A percentile compares a stretch with the other conserved stretches of the same genome.
phyloP scores from a whole-genome alignment of 352 stramenopile genomes.

The Elongisporangium prolatum region DNA sequence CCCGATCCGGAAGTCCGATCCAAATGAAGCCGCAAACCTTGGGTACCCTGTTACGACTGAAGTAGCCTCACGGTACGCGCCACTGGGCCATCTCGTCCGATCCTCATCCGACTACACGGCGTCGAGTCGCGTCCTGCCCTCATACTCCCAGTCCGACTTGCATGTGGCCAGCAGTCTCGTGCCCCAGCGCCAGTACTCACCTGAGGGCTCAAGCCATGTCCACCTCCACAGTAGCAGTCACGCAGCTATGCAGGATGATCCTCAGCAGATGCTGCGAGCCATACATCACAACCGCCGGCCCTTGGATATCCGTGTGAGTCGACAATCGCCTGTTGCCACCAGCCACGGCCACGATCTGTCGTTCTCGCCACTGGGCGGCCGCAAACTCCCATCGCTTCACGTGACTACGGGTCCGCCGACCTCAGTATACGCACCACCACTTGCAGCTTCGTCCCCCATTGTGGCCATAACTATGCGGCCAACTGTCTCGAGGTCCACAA shows the following conservation, averaged over 20 bases:
- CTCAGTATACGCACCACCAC: not conserved
- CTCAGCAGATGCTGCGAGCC: conserved; percentile 1
- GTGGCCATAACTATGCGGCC: not conserved
- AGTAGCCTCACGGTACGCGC: not conserved
- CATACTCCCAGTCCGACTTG: conserved; percentile 29
- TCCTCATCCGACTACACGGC: not conserved
- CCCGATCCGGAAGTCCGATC: not conserved
- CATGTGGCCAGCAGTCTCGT: conserved; percentile 22
- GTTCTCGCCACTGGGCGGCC: not conserved
- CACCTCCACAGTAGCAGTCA: not conserved
- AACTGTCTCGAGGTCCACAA: conserved; percentile 5
- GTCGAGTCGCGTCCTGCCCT: conserved; percentile 2
- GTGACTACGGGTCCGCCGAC: conserved; percentile 5
- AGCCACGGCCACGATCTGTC: not conserved
- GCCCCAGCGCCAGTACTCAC: conserved; percentile 4
- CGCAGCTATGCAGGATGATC: conserved; percentile 4
- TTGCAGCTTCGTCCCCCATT: not conserved
- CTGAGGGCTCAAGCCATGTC: not conserved
- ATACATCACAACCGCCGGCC: not conserved
- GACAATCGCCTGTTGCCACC: conserved; percentile 3
- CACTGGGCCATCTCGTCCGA: conserved; percentile 3
- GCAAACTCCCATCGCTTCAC: conserved; percentile 17
- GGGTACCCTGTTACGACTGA: not conserved
- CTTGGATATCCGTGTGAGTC: conserved; percentile 1
- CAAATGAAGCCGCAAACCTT: not conserved